Base-by-base conservation (phyloP, 1,284 basidiomycete genomes). In the Chondrostereum purpureum region DNA sequence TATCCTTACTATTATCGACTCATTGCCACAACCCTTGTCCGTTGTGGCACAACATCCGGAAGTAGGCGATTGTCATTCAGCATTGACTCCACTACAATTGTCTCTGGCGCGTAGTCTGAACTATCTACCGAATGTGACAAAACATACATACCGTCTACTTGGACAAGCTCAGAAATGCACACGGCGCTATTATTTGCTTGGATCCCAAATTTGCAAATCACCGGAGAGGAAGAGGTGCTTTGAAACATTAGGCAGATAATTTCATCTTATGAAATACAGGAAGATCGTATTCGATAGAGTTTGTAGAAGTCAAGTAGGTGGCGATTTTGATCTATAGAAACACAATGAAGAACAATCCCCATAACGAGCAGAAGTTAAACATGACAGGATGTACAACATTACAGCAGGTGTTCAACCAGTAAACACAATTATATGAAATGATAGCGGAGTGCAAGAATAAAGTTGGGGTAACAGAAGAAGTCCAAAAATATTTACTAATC, bases 1-100 rank as follows among this genome's bases (percentile, higher is more conserved):
- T 16, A 50, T 52, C n/a, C n/a, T n/a, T n/a, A n/a, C n/a, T 19
- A 73, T 76, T 17, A 63, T 78, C 44, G 63, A 59, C 47, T 48
- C 62, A 5, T 65, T 79, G 23, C 38, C n/a, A 33, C 24, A 6
- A 34, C 14, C 11, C 34, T 41, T 38, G 17, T 11, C 11, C 14
- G 39, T 12, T 13, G 12, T 16, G 39, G 22, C 14, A 23, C n/a
- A 8, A 5, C 27, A 8, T 8, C 33, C 16, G 40, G 43, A 12
- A 42, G 10, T 35, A 19, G 13, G 17, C 19, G 21, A 21, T 8
- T 10, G n/a, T 37, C 8, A 14, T 12, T 20, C 38, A n/a, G 31
- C 24, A 12, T 27, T 48, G 13, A 37, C 51, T 17, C 31, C 39
- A 3, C 13, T 24, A 14, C 49, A 51, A 33, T 24, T 18, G 10